Base-by-base conservation (phyloP, 306 rosid species). In the Trifolium subterraneum region DNA sequence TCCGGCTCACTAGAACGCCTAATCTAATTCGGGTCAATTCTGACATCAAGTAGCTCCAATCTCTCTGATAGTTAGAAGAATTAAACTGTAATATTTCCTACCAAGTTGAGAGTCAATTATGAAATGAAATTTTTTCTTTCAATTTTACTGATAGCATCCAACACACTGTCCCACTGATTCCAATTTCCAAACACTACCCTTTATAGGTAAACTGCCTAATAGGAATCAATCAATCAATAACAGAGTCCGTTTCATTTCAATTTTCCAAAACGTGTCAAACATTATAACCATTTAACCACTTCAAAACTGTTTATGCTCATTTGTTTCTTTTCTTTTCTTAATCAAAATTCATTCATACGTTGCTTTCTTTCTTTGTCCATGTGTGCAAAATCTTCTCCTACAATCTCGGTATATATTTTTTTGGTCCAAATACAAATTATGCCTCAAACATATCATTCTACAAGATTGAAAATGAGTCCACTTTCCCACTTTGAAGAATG, bases 361-460 rank as follows among this genome's bases (percentile, higher is more conserved):
- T 66, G 75, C 16, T 80, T 80, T 80, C 79, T 58, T 55, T 44
- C 70, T 31, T 64, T 78, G 82, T 63, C 36, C 54, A 74, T 7
- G 35, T 77, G 75, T 71, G 67, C 84, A 50, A 72, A 76, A 83
- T 90, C 86, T 75, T 78, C 89, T 81, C 93, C 97, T 59, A 66
- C 76, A 85, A 87, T 88, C 78, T 72, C 84, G 93, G 80, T 18
- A n/a, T 22, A 27, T 56, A n/a, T 14, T 22, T 50, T 23, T 54
- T 54, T 9, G 29, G 54, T 64, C 64, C 45, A 19, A 58, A 47
- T 72, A 7, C 29, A 45, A 72, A 67, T 64, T 51, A 67, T 58
- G 39, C 75, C 8, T 20, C 23, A 16, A 62, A 58, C 44, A 68
- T 22, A 82, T 72, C 54, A 16, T 69, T 73, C 79, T 64, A 63